Evolutionary conservation across 176 grass and related monocot genomes (phyloP), one percentile per base, ranked within the genome.

Genomic region (Paspalum notatum): DNA sequence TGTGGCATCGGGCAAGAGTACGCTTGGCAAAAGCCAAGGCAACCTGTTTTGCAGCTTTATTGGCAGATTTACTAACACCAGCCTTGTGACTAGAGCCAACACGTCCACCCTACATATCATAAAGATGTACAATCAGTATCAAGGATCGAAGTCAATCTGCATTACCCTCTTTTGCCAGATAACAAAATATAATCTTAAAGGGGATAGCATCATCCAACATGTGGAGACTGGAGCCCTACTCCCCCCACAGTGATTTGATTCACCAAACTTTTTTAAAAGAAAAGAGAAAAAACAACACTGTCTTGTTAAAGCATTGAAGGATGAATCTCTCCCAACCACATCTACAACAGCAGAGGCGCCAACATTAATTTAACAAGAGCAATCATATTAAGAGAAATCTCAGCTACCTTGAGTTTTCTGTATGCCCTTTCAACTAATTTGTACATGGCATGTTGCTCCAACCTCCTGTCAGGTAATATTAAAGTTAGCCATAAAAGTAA

Each of bases 1-100:
- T 84, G 22, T 80, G 85, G 68, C 87, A 97, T 67, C 89, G 90
- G 47, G 75, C 80, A 68, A 97, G 79, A 66, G 94, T 90, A 64
- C 94, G 89, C 50, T 88, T 90, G 51, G 69, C 91, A 92, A 97
- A 97, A 65, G 89, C 82, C 61, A 84, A 85, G 15, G 94, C 91
- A 2, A 90, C 62, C 71, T 97, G 89, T 81, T 94, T 94, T 62
- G 91, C 86, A 75, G 92, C 70, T 73, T 82, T 97, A 74, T 71
- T 91, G 66, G 58, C 67, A 56, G 68, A 79, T 59, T 89, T 97
- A 72, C 71, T 91, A 7, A 71, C 78, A 80, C 90, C 86, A 78
- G 82, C 83, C 84, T 97, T 93, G 9, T 94, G 86, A 62, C 86
- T 91, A 50, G 94, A 97, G 89, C 89, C 84, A 80, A 82, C 89